Conservation (phyloP, 192 early-diverging fungal genomes). For the Coemansia umbellata region DNA sequence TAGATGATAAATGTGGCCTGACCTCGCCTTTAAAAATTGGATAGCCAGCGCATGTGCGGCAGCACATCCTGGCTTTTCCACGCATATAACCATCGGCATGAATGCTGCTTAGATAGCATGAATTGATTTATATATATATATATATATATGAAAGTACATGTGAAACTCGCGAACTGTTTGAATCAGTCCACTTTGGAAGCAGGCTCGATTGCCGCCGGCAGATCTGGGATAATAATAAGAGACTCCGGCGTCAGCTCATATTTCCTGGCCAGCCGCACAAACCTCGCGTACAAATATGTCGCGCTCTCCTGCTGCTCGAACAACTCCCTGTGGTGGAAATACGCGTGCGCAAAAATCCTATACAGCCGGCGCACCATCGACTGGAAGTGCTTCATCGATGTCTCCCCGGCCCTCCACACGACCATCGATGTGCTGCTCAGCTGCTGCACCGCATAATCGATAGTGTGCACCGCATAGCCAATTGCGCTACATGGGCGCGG, state of each 20-base stretch:
- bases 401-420: not conserved
- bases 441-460: slow-evolving; percentile 81
- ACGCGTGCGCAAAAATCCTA: slow-evolving; percentile 95
- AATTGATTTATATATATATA: no score
- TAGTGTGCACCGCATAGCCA: slow-evolving; percentile 89
- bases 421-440: slow-evolving; percentile 73
- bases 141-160: no score
- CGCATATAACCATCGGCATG: no score
- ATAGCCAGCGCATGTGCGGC: no score
- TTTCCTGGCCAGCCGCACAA: slow-evolving; percentile 61
- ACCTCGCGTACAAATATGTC: slow-evolving; percentile 67
- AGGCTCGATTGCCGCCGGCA: slow-evolving; percentile 22
- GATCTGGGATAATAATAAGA: slow-evolving; percentile 67
- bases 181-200: not conserved
- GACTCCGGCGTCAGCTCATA: slow-evolving; percentile 64
- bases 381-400: slow-evolving; percentile 80
- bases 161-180: not conserved
- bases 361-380: slow-evolving; percentile 89
- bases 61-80: no score
- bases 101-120: no score
- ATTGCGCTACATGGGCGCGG: slow-evolving; percentile 80
- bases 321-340: slow-evolving; percentile 84
- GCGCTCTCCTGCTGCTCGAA: slow-evolving; percentile 86
- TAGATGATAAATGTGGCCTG: no score
- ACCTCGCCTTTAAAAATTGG: no score